These are phyloP conservation scores for Microthlaspi erraticum DNA, from an alignment of 345 rosid genomes.

Conservation along the genomic window DNA sequence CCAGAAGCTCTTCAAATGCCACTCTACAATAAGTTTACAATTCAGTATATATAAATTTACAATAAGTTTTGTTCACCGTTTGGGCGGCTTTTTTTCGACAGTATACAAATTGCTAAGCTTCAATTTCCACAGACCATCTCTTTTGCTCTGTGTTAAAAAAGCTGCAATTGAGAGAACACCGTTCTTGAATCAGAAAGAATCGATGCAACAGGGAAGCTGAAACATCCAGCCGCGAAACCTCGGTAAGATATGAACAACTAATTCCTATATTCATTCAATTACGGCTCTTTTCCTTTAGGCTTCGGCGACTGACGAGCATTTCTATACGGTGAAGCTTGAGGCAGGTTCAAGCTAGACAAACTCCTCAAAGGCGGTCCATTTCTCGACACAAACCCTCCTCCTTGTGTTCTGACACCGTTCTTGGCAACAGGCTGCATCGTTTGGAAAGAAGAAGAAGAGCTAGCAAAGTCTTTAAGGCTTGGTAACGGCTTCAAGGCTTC, in stretches of 20 bases:
- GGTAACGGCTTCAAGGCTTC: constrained; percentile 74
- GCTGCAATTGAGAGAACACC: not conserved
- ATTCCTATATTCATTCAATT: constrained; percentile 19
- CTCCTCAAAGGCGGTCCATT: constrained; percentile 78
- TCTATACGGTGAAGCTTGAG: constrained; percentile 65
- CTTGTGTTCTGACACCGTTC: constrained; percentile 60
- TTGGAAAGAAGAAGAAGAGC: constrained; percentile 77
- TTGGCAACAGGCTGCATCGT: constrained; percentile 58
- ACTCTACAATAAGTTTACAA: too few species aligned
- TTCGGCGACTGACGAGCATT: constrained; percentile 66
- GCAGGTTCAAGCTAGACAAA: constrained; percentile 61
- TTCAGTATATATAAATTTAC: too few species aligned
- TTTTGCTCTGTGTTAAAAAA: constrained; percentile 19
- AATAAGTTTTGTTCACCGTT: too few species aligned
- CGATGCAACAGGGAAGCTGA: constrained; percentile 23
- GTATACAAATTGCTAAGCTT: constrained; percentile 8
- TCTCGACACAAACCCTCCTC: constrained; percentile 67
- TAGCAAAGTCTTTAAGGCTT: constrained; percentile 89
- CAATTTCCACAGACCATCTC: constrained; percentile 27
- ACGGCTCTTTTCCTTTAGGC: constrained; percentile 59
- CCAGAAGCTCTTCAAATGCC: too few species aligned
- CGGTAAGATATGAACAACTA: constrained; percentile 26
- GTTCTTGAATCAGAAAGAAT: constrained; percentile 25
- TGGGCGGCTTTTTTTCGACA: too few species aligned
- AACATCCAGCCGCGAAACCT: constrained; percentile 23